phyloP scores from a whole-genome alignment of 2,329 filamentous ascomycete genomes.

The Claviceps spartinae region DNA sequence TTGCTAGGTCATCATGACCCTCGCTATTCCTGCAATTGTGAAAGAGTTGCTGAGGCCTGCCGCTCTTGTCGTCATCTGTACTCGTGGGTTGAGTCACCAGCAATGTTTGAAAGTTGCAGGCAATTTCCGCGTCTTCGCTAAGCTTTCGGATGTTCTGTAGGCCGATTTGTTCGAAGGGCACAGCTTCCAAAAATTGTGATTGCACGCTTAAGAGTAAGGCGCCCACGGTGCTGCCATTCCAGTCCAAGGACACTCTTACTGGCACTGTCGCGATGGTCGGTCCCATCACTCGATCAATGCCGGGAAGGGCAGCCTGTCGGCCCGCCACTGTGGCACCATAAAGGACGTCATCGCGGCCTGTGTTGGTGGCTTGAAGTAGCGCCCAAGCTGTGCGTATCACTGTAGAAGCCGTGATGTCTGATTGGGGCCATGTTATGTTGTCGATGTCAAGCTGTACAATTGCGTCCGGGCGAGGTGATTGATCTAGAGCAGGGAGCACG shows the following conservation, averaged over 20 bases:
- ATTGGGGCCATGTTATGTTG: background rate
- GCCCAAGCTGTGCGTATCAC: slow-evolving; percentile 30
- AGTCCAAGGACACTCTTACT: slow-evolving; percentile 23
- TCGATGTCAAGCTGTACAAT: slow-evolving; percentile 11
- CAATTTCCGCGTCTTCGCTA: background rate
- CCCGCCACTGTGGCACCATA: slow-evolving; percentile 31
- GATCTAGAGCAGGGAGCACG: slow-evolving; percentile 24
- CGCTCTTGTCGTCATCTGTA: background rate
- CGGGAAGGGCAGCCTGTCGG: slow-evolving; percentile 13
- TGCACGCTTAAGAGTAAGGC: slow-evolving; percentile 7
- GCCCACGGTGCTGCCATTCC: background rate
- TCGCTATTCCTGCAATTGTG: background rate
- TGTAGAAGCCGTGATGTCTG: slow-evolving; percentile 13
- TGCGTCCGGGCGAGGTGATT: slow-evolving; percentile 31
- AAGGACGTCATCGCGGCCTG: slow-evolving; percentile 23
- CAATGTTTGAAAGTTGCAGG: background rate
- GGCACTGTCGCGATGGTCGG: slow-evolving; percentile 29
- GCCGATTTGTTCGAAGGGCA: slow-evolving; percentile 9
- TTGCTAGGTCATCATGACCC: background rate
- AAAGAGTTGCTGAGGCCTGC: background rate
- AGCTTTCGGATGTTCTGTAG: background rate
- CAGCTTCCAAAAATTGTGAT: slow-evolving; percentile 8
- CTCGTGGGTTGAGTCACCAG: background rate
- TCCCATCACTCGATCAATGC: slow-evolving; percentile 10
- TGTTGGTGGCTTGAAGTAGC: slow-evolving; percentile 34